Conservation (phyloP, 345 rosid species). For the Euphorbia tirucalli region DNA sequence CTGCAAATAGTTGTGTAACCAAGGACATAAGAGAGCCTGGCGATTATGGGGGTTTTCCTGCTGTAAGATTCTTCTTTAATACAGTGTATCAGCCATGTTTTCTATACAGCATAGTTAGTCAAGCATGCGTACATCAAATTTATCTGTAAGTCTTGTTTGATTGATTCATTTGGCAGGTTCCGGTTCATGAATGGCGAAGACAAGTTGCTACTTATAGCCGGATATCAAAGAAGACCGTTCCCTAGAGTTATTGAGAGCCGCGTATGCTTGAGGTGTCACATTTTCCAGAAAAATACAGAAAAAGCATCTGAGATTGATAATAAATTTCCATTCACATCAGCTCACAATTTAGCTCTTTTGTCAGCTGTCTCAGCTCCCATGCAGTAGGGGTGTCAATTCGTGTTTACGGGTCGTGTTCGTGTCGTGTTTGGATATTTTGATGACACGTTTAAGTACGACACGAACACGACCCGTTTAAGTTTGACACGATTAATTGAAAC, state of each 20-base stretch:
- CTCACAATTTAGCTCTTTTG: no score
- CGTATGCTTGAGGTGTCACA: not conserved
- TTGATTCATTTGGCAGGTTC: slow-evolving; percentile 46
- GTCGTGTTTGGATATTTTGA: no score
- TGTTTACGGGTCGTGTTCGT: no score
- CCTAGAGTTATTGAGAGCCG: slow-evolving; percentile 2
- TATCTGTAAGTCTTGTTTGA: no score
- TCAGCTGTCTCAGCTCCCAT: no score
- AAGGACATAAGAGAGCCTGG: slow-evolving; percentile 77
- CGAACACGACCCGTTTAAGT: no score
- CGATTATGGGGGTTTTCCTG: slow-evolving; percentile 88
- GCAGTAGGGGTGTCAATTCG: no score
- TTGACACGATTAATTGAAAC: no score
- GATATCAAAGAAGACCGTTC: slow-evolving; percentile 26
- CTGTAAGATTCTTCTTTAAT: slow-evolving; percentile 43
- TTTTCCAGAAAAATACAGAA: no score
- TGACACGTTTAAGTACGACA: no score
- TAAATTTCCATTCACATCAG: no score
- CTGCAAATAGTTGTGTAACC: slow-evolving; percentile 72
- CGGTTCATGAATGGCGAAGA: slow-evolving; percentile 67
- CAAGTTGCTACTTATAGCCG: slow-evolving; percentile 36
- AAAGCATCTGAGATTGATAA: no score
- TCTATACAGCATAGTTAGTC: slow-evolving; percentile 7
- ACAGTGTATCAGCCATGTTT: not conserved
- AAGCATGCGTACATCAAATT: not conserved